phyloP scores from a whole-genome alignment of 2,329 filamentous ascomycete genomes.

The Sporothrix pallida region DNA sequence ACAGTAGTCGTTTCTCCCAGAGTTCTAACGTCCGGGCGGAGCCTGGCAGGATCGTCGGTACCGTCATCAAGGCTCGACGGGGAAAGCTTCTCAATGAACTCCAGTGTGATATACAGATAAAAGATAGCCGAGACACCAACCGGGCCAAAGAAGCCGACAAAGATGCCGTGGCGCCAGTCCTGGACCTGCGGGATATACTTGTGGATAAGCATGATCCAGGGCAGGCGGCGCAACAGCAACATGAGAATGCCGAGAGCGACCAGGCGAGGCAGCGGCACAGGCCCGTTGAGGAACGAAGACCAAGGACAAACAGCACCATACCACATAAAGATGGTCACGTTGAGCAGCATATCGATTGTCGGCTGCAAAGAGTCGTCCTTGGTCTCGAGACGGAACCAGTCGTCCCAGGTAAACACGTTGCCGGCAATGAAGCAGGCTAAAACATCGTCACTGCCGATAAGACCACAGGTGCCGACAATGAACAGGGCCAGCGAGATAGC shows the following conservation, averaged over 20 bases:
- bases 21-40: slow-evolving; percentile 69
- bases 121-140: slow-evolving; percentile 92
- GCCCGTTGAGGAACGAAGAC: slow-evolving; percentile 69
- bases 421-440: slow-evolving; percentile 92
- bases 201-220: slow-evolving; percentile 75
- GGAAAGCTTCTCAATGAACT: slow-evolving; percentile 69
- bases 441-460: slow-evolving; percentile 88
- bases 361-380: slow-evolving; percentile 91
- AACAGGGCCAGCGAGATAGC: slow-evolving; percentile 85
- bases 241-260: slow-evolving; percentile 76
- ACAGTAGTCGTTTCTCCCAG: slow-evolving; percentile 71
- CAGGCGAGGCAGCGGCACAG: slow-evolving; percentile 73
- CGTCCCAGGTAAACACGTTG: slow-evolving; percentile 89
- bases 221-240: slow-evolving; percentile 76
- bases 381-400: slow-evolving; percentile 91
- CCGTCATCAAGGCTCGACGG: slow-evolving; percentile 67
- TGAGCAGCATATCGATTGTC: slow-evolving; percentile 92
- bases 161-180: slow-evolving; percentile 73
- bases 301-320: slow-evolving; percentile 86
- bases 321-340: slow-evolving; percentile 88
- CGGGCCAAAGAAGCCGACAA: slow-evolving; percentile 91
- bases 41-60: slow-evolving; percentile 66
- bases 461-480: slow-evolving; percentile 82
- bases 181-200: slow-evolving; percentile 81
- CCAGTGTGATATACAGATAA: slow-evolving; percentile 80